Percentiles rank a stretch among this genome's conserved stretches.
phyloP scores from a whole-genome alignment of 169 alveolate species.

The Plasmodium ovale region DNA sequence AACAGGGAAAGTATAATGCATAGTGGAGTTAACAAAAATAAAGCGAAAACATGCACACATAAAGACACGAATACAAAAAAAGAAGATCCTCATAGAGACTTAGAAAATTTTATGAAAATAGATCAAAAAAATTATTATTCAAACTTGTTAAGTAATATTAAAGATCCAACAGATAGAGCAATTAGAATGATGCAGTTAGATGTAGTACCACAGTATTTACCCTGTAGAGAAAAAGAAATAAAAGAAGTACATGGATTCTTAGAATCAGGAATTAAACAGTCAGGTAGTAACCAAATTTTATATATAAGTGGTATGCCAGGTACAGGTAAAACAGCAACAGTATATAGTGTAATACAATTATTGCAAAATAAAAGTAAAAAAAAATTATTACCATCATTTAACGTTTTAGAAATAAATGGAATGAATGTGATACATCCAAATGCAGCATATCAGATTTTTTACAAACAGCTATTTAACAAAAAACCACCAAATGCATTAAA shows the following conservation, averaged over 20 bases:
- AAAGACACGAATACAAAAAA: not conserved
- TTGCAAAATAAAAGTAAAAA: constrained; percentile 34
- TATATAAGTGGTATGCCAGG: constrained; percentile 90
- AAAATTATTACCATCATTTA: constrained; percentile 81
- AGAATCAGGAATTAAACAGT: constrained; percentile 84
- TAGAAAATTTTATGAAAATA: constrained; percentile 30
- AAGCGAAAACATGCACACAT: constrained; percentile 8
- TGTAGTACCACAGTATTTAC: constrained; percentile 62
- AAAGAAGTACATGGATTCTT: constrained; percentile 79
- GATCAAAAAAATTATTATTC: constrained; percentile 59
- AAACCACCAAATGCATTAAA: constrained; percentile 73
- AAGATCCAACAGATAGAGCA: constrained; percentile 66
- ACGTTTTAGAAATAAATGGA: constrained; percentile 84
- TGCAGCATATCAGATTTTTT: constrained; percentile 82
- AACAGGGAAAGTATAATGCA: too few relatives aligned
- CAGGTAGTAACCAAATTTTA: constrained; percentile 86
- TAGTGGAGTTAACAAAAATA: too few relatives aligned
- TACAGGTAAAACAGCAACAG: constrained; percentile 89
- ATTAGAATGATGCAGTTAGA: constrained; percentile 73
- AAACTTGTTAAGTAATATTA: constrained; percentile 19
- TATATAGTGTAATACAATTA: constrained; percentile 80
- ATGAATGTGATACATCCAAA: constrained; percentile 84
- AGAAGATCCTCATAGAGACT: not conserved
- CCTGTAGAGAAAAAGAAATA: constrained; percentile 84
- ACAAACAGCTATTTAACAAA: constrained; percentile 68